Percentiles rank a stretch among this genome's conserved stretches.
These are phyloP conservation scores for Eragrostis curvula DNA, from an alignment of 176 grass and related monocot genomes.

Conservation along the genomic window DNA sequence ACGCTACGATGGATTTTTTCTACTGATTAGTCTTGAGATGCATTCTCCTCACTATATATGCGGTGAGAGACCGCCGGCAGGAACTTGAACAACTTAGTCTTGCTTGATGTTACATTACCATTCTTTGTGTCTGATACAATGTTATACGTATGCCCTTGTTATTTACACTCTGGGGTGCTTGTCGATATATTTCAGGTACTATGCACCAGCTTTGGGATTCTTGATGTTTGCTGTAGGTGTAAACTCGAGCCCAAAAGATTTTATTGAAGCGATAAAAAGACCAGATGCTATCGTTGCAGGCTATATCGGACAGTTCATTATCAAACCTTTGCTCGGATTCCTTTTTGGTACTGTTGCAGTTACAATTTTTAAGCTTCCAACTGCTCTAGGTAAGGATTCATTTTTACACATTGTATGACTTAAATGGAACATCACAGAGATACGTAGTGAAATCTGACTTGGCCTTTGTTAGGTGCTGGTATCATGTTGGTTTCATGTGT, in stretches of 20 bases:
- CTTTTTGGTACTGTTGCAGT: constrained; percentile 89
- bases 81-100: neutral
- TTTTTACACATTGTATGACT: constrained; percentile 26
- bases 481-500: constrained; percentile 99
- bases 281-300: constrained; percentile 76
- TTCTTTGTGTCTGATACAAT: neutral
- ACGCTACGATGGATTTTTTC: neutral
- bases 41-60: neutral
- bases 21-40: neutral
- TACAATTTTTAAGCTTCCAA: constrained; percentile 72
- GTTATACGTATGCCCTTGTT: neutral
- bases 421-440: neutral
- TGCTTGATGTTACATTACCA: neutral
- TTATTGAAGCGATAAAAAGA: constrained; percentile 86
- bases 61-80: neutral
- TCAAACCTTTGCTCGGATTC: constrained; percentile 89
- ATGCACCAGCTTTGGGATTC: constrained; percentile 91
- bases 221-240: constrained; percentile 99
- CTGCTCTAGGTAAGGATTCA: constrained; percentile 67
- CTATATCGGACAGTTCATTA: constrained; percentile 83
- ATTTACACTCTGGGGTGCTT: constrained; percentile 13
- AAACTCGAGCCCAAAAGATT: constrained; percentile 87
- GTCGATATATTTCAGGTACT: constrained; percentile 68
- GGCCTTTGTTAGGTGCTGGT: constrained; percentile 70
- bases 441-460: constrained; percentile 7